Evolutionary conservation across 345 rosid genomes (phyloP).

Genomic region (Corchorus capsularis): DNA sequence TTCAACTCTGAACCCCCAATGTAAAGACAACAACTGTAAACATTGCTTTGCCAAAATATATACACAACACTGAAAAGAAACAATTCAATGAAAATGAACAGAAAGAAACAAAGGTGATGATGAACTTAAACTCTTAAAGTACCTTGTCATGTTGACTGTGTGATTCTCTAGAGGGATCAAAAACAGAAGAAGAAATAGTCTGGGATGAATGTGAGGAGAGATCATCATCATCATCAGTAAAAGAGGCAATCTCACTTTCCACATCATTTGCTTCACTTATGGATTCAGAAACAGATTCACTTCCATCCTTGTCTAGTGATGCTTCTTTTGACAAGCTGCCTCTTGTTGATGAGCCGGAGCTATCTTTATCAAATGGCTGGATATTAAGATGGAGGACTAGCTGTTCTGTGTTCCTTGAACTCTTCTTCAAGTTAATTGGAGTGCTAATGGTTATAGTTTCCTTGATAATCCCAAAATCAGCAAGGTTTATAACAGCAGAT

Average conservation of each 20-base stretch:
- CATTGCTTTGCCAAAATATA: background rate
- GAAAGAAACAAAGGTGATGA: background rate
- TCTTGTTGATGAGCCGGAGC: conserved; percentile 32
- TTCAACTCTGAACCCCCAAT: background rate
- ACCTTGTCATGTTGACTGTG: conserved; percentile 53
- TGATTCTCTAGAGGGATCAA: conserved; percentile 35
- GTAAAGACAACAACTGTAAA: conserved; percentile 1
- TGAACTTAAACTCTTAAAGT: conserved; percentile 14
- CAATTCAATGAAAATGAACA: background rate
- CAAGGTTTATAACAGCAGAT: conserved; percentile 72
- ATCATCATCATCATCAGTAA: conserved; percentile 79
- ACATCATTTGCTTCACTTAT: conserved; percentile 54
- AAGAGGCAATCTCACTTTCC: conserved; percentile 64
- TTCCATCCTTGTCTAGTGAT: conserved; percentile 54
- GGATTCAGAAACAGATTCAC: conserved; percentile 59
- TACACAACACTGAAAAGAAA: conserved; percentile 1
- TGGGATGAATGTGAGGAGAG: conserved; percentile 57
- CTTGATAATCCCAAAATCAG: conserved; percentile 66
- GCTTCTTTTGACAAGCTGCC: conserved; percentile 39
- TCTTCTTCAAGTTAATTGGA: conserved; percentile 65
- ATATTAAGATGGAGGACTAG: conserved; percentile 62
- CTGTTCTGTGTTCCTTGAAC: conserved; percentile 47
- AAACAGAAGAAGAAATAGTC: conserved; percentile 48
- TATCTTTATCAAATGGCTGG: conserved; percentile 58
- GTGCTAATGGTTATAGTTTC: conserved; percentile 46